These are phyloP conservation scores for Leccinum disarticulatum DNA, from an alignment of 768 basidiomycete species.

Conservation along the genomic window DNA sequence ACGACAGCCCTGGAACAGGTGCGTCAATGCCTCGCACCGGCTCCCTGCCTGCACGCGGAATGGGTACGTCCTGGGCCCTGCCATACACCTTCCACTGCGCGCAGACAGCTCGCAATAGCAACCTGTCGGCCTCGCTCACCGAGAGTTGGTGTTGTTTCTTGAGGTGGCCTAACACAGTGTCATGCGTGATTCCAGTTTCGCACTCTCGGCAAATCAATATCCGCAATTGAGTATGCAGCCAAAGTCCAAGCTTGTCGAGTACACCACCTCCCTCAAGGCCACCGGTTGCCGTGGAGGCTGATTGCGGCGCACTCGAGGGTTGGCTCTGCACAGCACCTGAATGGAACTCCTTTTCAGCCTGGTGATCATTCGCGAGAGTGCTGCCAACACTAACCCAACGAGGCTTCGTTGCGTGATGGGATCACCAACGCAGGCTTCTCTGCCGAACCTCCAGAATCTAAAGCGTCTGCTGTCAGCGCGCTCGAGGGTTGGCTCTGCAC, in stretches of 20 bases:
- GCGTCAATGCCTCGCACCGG: neutral
- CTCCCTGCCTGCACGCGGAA: neutral
- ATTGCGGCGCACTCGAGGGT: no score
- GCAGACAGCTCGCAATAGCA: neutral
- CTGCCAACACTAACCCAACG: no score
- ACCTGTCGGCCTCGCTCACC: neutral
- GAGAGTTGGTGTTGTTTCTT: neutral
- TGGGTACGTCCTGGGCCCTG: neutral
- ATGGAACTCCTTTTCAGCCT: no score
- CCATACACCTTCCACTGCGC: neutral
- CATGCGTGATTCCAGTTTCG: neutral
- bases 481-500: no score
- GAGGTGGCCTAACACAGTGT: neutral
- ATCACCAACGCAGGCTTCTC: no score
- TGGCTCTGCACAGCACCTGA: no score
- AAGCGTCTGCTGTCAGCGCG: no score
- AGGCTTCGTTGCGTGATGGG: no score
- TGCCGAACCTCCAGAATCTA: no score
- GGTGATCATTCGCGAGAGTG: no score
- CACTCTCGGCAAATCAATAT: slow-evolving; percentile 1
- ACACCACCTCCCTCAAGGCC: neutral
- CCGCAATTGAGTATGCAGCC: neutral
- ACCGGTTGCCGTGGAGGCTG: no score
- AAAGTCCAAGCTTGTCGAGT: neutral
- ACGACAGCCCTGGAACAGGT: neutral